These are phyloP conservation scores for Aspergillus fumigatiaffinis DNA, from an alignment of 2,329 filamentous ascomycete species.

Conservation along the genomic window DNA sequence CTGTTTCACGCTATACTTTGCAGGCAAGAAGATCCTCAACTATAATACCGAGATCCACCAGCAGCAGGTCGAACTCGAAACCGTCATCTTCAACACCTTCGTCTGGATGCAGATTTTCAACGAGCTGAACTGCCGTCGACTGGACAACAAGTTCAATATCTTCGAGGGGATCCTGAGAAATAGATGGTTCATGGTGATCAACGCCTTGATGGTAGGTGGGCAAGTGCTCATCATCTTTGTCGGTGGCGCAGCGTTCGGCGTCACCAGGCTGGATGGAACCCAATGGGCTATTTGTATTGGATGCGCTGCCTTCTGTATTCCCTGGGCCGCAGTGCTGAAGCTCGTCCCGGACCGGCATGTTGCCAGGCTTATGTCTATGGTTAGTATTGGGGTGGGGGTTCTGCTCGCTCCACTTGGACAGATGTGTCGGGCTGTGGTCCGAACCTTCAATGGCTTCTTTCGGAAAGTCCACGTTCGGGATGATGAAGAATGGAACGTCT, in stretches of 20 bases:
- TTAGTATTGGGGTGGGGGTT: too few species aligned
- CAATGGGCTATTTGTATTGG: conserved; percentile 88
- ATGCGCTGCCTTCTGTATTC: conserved; percentile 76
- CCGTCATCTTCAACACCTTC: conserved; percentile 94
- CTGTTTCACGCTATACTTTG: conserved; percentile 81
- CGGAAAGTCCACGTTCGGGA: too few species aligned
- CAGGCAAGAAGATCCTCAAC: conserved; percentile 56
- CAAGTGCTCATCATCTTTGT: conserved; percentile 88
- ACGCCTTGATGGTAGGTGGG: conserved; percentile 78
- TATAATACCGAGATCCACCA: conserved; percentile 42
- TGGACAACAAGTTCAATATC: conserved; percentile 94
- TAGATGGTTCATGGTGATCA: conserved; percentile 84
- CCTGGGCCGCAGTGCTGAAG: conserved; percentile 75
- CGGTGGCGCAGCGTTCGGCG: conserved; percentile 75
- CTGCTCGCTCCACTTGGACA: too few species aligned
- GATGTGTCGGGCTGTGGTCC: too few species aligned
- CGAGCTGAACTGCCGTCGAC: conserved; percentile 90
- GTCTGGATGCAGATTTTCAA: conserved; percentile 99
- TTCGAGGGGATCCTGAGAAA: conserved; percentile 84
- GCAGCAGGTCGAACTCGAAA: conserved; percentile 55
- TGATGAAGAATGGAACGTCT: too few species aligned
- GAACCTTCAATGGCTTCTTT: too few species aligned
- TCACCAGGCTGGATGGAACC: conserved; percentile 61
- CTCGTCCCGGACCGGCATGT: conserved; percentile 67
- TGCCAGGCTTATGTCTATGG: too few species aligned